Evolutionary conservation across 225 moss, liverwort and hornwort genomes (phyloP).

Genomic region (Sphagnum contortum): DNA sequence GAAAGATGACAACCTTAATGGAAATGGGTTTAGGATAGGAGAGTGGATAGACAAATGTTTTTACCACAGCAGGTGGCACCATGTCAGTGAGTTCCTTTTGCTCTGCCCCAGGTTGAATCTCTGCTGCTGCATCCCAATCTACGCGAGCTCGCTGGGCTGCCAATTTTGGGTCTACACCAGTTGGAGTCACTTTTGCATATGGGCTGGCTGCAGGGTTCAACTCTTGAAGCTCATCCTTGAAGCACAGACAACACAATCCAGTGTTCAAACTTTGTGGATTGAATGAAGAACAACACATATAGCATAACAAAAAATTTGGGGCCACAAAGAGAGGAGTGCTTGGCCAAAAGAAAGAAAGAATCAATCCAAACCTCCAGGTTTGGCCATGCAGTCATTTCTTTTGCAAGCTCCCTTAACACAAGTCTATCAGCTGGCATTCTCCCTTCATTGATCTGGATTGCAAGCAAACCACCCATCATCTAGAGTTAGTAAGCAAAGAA

Average conservation of each 20-base stretch:
- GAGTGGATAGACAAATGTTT: not conserved
- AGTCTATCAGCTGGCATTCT: conserved; percentile 59
- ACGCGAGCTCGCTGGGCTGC: conserved; percentile 77
- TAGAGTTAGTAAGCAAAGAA: not conserved
- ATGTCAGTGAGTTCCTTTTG: conserved; percentile 58
- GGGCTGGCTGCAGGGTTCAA: conserved; percentile 41
- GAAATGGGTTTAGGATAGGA: not conserved
- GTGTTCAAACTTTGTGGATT: not conserved
- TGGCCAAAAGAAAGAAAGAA: too few species aligned
- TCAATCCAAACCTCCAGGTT: conserved; percentile 56
- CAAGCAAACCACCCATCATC: conserved; percentile 5
- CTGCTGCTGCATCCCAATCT: conserved; percentile 88
- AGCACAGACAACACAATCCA: not conserved
- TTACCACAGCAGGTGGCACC: conserved; percentile 88
- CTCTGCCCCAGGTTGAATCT: conserved; percentile 49
- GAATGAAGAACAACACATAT: not conserved
- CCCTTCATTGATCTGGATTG: conserved; percentile 67
- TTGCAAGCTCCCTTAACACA: conserved; percentile 67
- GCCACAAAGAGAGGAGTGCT: too few species aligned
- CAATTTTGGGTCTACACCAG: conserved; percentile 87
- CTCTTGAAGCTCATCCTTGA: conserved; percentile 26
- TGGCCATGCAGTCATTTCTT: conserved; percentile 90
- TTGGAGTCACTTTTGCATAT: conserved; percentile 81
- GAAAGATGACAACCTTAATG: too few species aligned
- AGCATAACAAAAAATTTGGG: not conserved